Conservation (phyloP, 345 rosid species). For the Hypericum androsaemum region DNA sequence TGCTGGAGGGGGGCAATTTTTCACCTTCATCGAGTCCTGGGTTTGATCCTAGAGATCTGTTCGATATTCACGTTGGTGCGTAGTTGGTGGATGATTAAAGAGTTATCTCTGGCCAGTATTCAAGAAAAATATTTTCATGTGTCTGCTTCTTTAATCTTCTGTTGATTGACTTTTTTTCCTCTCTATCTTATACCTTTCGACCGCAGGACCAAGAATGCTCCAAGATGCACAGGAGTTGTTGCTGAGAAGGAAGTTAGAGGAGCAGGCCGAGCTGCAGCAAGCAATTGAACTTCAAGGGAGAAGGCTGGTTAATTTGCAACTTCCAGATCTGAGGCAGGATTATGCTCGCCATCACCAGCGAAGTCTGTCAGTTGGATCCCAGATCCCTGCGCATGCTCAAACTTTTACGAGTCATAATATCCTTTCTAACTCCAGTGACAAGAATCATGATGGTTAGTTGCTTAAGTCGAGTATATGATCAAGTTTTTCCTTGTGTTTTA, state of each 20-base stretch:
- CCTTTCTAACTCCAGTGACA: too few species aligned
- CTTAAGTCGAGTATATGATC: not conserved
- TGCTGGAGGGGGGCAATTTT: conserved; percentile 58
- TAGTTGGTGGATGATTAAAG: not conserved
- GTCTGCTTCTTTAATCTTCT: not conserved
- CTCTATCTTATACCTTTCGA: conserved; percentile 5
- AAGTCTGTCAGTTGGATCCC: conserved; percentile 62
- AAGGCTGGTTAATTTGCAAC: conserved; percentile 64
- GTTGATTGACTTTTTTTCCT: conserved; percentile 1
- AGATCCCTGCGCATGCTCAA: conserved; percentile 29
- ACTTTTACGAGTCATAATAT: conserved; percentile 28
- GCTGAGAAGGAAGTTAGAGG: conserved; percentile 41
- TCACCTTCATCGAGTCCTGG: conserved; percentile 64
- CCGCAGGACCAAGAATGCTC: conserved; percentile 51
- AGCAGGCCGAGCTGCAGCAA: conserved; percentile 40
- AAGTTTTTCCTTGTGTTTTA: not conserved
- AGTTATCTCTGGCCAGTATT: not conserved
- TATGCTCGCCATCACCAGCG: conserved; percentile 47
- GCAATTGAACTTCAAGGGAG: conserved; percentile 82
- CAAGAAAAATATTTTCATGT: not conserved
- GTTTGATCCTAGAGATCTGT: conserved; percentile 52
- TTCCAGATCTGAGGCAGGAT: conserved; percentile 60
- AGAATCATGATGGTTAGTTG: conserved; percentile 34
- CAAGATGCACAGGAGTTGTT: conserved; percentile 50
- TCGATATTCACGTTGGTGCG: conserved; percentile 46